phyloP scores from a whole-genome alignment of 1,139 yeast species.

The Hanseniaspora sp. region DNA sequence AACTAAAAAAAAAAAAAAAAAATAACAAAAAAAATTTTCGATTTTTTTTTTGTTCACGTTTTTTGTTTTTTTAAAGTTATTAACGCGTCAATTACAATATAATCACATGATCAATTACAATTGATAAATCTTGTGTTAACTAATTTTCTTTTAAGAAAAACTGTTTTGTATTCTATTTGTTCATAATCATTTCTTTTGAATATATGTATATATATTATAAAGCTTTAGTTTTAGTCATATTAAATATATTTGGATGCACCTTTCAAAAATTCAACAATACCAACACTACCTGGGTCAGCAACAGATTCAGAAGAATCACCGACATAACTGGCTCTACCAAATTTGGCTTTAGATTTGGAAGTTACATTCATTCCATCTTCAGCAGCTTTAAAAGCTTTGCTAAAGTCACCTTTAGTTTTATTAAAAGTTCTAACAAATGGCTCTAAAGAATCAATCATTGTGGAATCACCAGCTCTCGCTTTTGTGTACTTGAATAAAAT shows the following conservation, averaged over 20 bases:
- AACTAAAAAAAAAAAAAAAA: too few relatives aligned
- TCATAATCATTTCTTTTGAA: too few relatives aligned
- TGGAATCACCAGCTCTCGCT: slow-evolving; percentile 84
- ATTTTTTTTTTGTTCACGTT: not conserved
- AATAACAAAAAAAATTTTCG: too few relatives aligned
- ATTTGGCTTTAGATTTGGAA: slow-evolving; percentile 63
- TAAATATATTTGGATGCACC: slow-evolving; percentile 32
- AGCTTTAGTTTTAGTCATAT: not conserved
- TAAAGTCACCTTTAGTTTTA: slow-evolving; percentile 38
- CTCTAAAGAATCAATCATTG: slow-evolving; percentile 74
- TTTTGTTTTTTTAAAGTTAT: too few relatives aligned
- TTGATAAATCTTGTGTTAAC: too few relatives aligned
- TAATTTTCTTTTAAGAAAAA: too few relatives aligned
- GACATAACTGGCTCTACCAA: slow-evolving; percentile 90
- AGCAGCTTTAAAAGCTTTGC: slow-evolving; percentile 58
- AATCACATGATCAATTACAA: too few relatives aligned
- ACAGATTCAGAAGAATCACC: slow-evolving; percentile 44
- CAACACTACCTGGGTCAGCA: slow-evolving; percentile 93
- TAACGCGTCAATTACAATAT: not conserved
- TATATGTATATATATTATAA: too few relatives aligned
- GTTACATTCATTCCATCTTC: slow-evolving; percentile 66
- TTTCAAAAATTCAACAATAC: slow-evolving; percentile 54
- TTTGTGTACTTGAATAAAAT: slow-evolving; percentile 69
- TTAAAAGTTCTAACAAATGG: slow-evolving; percentile 66
- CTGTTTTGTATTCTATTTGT: too few relatives aligned